phyloP scores from a whole-genome alignment of 805 yeast species.

The Saccharomyces paradoxus region DNA sequence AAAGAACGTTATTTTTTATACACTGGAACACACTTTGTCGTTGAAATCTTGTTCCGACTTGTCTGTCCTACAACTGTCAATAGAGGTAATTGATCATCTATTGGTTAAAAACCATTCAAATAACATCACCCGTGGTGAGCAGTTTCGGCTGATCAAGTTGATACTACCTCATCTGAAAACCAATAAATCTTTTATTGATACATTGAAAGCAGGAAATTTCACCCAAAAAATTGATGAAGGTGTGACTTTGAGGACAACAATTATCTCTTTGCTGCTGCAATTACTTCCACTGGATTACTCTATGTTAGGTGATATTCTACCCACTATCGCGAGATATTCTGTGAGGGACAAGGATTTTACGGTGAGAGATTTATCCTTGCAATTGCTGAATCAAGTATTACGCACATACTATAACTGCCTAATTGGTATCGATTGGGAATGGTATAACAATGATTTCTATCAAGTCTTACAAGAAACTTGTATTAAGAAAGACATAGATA shows the following conservation, averaged over 20 bases:
- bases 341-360: constrained; percentile 8
- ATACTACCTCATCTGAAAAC: constrained; percentile 16
- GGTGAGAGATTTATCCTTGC: constrained; percentile 1
- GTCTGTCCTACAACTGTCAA: constrained; percentile 1
- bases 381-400: background rate
- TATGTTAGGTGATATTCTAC: constrained; percentile 4
- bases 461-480: background rate
- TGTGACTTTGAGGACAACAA: constrained; percentile 9
- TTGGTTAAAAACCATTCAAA: constrained; percentile 1
- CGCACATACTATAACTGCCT: background rate
- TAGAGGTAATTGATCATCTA: constrained; percentile 3
- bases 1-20: constrained; percentile 1
- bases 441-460: background rate
- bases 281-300: constrained; percentile 2
- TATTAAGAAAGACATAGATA: constrained; percentile 1
- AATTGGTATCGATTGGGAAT: background rate
- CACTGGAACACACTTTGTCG: constrained; percentile 1
- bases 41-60: constrained; percentile 1
- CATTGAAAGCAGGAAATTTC: constrained; percentile 28
- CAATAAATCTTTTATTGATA: constrained; percentile 20
- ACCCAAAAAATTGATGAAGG: constrained; percentile 28
- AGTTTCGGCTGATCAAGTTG: constrained; percentile 1
- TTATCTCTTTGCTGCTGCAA: constrained; percentile 12
- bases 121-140: background rate
- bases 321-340: constrained; percentile 7